Base-by-base conservation (phyloP, 257 asterid genomes). In the Anisodus tanguticus region DNA sequence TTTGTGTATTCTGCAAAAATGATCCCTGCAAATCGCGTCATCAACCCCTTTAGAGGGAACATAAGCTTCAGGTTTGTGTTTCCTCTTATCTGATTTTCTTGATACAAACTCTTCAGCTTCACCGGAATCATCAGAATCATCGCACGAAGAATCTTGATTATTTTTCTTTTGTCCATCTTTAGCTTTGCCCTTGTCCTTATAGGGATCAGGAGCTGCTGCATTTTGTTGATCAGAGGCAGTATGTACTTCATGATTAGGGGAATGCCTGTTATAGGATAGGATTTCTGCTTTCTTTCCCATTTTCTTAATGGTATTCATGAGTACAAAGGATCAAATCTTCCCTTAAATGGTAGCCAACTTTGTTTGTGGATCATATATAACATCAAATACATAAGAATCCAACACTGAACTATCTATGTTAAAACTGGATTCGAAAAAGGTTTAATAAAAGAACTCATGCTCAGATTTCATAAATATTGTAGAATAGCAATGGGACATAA, bases 251-350 rank as follows among this genome's bases (percentile, higher is more conserved):
- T 58, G 22, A 13, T 58, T 35, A 47, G 26, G 60, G 15, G 76
- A 70, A 22, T 80, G 77, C 39, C 82, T 83, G 71, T 83, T 58
- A 22, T 26, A 58, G 71, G 76, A 78, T 71, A 85, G 49, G 22
- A 88, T 43, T 77, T 88, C 67, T 58, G 90, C 89, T 0, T 51
- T 59, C 81, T 87, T 84, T 51, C 91, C 88, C 13, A 85, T 57
- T 83, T 83, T 80, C 57, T 72, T 43, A 9, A 88, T 86, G 43
- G 64, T 39, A 15, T 87, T 39, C 41, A 82, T 12, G 67, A 88
- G 67, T 22, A 62, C 12, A 11, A n/a, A 3, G 90, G 83, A 49
- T 88, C 89, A 54, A 86, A 88, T 71, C 62, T 77, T 74, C 92
- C 92, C 55, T 58, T 82, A 26, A 26, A 88, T 85, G 6, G 79